Conservation (phyloP, 331 rosid species). For the Arachis monticola region DNA sequence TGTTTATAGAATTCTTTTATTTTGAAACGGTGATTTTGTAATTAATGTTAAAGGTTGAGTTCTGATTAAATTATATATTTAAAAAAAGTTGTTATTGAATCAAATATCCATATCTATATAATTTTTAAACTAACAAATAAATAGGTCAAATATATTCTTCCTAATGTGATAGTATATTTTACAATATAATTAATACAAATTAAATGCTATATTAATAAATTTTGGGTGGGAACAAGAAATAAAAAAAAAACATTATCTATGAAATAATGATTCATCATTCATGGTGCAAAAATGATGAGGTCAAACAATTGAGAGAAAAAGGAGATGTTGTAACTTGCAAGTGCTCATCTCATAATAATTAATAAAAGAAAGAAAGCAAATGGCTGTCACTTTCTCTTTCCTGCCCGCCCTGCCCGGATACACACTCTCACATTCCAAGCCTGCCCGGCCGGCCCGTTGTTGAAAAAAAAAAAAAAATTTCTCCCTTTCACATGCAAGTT, state of each 20-base stretch:
- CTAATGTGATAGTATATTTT: no score
- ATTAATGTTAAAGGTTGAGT: no score
- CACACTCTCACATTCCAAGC: conserved; percentile 32
- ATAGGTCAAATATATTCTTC: no score
- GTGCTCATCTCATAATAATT: conserved; percentile 31
- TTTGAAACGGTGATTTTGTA: no score
- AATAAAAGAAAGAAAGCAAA: conserved; percentile 37
- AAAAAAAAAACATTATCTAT: conserved; percentile 37
- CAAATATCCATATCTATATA: no score
- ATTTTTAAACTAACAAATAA: no score
- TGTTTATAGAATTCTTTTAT: no score
- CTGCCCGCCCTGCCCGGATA: conserved; percentile 47
- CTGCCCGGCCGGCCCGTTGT: conserved; percentile 54
- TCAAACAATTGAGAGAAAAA: conserved; percentile 49
- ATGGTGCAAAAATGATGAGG: conserved; percentile 35
- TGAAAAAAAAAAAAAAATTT: conserved; percentile 38
- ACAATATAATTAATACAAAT: no score
- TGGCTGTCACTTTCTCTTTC: conserved; percentile 62
- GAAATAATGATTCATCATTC: conserved; percentile 42
- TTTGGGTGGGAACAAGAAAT: not conserved
- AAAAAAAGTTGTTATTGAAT: no score
- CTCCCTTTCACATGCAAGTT: conserved; percentile 50
- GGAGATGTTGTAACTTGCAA: conserved; percentile 32
- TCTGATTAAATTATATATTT: no score
- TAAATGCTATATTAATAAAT: not conserved